Evolutionary conservation across 2,329 filamentous ascomycete species (phyloP), one percentile per base, ranked within the genome.

Genomic region (Fusarium annulatum): DNA sequence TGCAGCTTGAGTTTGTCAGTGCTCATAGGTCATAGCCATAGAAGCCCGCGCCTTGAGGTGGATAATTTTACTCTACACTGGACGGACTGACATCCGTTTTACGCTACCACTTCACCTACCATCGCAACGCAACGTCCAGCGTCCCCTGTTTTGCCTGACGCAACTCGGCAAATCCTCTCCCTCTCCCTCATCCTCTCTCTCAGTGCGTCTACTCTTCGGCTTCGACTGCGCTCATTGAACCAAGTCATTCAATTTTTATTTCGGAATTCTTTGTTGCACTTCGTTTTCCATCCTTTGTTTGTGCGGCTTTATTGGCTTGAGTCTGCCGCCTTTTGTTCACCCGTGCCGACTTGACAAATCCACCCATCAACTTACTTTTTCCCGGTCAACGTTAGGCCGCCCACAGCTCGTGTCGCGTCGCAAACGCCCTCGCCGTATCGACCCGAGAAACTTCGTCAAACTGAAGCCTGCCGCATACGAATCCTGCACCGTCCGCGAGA

Each of bases 11-110:
- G 56, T 58, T 49, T 59, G 41, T 59, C 51, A 64, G 57, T 57
- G 71, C 71, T 67, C 71, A 62, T 70, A 67, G 65, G 61, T n/a
- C 46, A 45, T 57, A 41, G 57, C 26, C 65, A 53, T 42, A 67
- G 51, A 69, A 39, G 38, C 46, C 49, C 30, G 33, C 42, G 45
- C 67, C 41, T 65, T 67, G 28, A 28, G 45, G 45, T 48, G 56
- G 70, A 65, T 77, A 79, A 79, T 78, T 79, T 79, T 78, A 76
- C 78, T 78, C 72, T 73, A 73, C 70, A 74, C 74, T 72, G 73
- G 26, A 43, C 45, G 42, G 61, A 23, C 59, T 45, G 46, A 39
- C 33, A 39, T 67, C 48, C 57, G 42, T 49, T 56, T 48, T 57
- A 66, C 63, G 63, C 63, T 67, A 67, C 48, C 21, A 18, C 46